These are phyloP conservation scores for Aspergillus piperis DNA, from an alignment of 2,329 filamentous ascomycete genomes.

Conservation along the genomic window DNA sequence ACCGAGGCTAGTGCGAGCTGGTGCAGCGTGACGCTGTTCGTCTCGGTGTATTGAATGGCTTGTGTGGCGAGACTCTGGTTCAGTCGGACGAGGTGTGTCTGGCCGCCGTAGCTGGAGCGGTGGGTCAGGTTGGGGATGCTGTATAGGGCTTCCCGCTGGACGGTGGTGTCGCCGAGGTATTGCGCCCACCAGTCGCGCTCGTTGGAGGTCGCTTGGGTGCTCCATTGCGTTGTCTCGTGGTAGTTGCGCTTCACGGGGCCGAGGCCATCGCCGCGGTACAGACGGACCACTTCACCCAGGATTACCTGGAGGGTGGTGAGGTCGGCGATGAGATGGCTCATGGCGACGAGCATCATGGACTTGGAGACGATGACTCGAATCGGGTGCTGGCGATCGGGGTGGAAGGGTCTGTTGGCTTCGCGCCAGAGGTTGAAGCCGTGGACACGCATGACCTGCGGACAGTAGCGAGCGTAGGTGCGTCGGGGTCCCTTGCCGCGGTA, in stretches of 20 bases:
- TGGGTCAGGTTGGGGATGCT: background rate
- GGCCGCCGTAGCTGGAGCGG: background rate
- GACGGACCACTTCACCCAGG: background rate
- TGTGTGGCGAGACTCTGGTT: background rate
- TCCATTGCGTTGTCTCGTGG: background rate
- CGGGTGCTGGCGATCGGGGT: background rate
- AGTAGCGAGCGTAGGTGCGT: background rate
- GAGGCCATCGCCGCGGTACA: background rate
- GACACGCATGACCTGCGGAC: background rate
- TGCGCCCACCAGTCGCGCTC: too few species aligned
- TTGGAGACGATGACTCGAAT: too few species aligned
- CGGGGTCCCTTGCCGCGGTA: background rate
- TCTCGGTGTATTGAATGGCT: background rate
- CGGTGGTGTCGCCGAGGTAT: background rate
- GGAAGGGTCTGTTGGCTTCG: slow-evolving; percentile 9
- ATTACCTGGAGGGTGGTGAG: slow-evolving; percentile 1
- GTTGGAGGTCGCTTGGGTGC: too few species aligned
- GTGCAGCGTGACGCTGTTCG: background rate
- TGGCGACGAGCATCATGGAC: background rate
- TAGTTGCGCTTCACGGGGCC: background rate
- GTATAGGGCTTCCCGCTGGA: background rate
- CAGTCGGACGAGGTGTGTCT: too few species aligned
- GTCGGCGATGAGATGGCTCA: slow-evolving; percentile 4
- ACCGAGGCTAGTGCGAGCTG: slow-evolving; percentile 4
- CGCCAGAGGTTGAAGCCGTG: background rate